Percentiles rank a stretch among this genome's conserved stretches.
phyloP scores from a whole-genome alignment of 2,329 filamentous ascomycete genomes.

The Cadophora gregata region DNA sequence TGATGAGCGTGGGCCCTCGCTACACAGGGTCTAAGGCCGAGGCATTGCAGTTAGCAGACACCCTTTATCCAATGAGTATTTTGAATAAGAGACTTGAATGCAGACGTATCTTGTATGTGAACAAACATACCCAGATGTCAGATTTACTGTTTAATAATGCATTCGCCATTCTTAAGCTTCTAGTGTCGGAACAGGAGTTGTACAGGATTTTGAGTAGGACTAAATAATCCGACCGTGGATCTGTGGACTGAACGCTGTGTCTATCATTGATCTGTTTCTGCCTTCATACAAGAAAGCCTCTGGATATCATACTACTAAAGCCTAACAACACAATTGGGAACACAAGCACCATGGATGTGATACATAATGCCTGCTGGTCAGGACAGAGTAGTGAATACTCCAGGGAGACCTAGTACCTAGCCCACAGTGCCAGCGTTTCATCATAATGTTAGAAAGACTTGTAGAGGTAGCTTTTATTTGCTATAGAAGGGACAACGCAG shows the following conservation, averaged over 20 bases:
- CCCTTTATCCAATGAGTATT: neutral
- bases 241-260: neutral
- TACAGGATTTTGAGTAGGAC: neutral
- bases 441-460: neutral
- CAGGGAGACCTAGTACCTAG: neutral
- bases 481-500: constrained; percentile 11
- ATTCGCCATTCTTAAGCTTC: neutral
- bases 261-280: neutral
- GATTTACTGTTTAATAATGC: neutral
- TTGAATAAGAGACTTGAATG: neutral
- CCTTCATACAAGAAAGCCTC: neutral
- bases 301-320: neutral
- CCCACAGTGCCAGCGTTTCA: neutral
- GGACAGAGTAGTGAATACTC: neutral
- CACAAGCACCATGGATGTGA: neutral
- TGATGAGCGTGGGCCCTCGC: neutral
- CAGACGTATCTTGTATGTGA: neutral
- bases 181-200: neutral
- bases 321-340: neutral
- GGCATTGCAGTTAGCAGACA: neutral
- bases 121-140: neutral
- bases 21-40: neutral
- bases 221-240: neutral
- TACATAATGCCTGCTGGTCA: too few species aligned
- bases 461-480: constrained; percentile 9